These are phyloP conservation scores for Cladorrhinum sp. DNA, from an alignment of 2,329 filamentous ascomycete genomes.

Conservation along the genomic window DNA sequence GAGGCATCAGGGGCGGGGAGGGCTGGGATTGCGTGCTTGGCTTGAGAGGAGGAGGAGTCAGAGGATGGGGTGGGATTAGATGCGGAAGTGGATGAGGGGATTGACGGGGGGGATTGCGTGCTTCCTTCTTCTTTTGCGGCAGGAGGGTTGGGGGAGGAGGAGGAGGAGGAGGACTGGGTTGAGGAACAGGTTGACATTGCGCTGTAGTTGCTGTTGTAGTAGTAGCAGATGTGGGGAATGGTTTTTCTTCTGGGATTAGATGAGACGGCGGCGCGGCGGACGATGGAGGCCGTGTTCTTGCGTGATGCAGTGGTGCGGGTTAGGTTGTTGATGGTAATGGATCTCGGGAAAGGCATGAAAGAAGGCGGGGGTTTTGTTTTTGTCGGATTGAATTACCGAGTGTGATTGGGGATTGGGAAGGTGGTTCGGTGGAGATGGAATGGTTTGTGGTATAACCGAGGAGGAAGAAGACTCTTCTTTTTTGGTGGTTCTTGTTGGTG, in stretches of 20 bases:
- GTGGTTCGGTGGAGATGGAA: not conserved
- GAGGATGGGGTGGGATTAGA: not conserved
- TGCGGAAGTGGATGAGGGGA: not conserved
- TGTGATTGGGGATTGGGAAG: not conserved
- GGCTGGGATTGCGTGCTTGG: not conserved
- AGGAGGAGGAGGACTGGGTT: not conserved
- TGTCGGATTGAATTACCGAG: not conserved
- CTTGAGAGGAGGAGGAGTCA: not conserved
- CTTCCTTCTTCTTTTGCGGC: not conserved
- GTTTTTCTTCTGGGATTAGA: not conserved
- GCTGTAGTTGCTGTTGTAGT: not conserved
- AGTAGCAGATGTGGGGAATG: not conserved
- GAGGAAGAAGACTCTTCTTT: not conserved
- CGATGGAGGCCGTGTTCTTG: not conserved
- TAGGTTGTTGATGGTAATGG: not conserved
- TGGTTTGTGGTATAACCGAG: not conserved
- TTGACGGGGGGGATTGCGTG: not conserved
- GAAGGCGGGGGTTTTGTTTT: not conserved
- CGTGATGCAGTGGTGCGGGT: not conserved
- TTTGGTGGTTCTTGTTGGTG: not conserved
- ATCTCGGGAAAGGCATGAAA: not conserved
- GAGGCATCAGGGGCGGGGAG: slow-evolving; percentile 11
- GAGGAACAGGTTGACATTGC: too few relatives aligned
- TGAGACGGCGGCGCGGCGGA: too few relatives aligned
- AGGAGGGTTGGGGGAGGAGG: not conserved